Evolutionary conservation across 2,329 filamentous ascomycete genomes (phyloP).

Genomic region (Ampelomyces quisqualis): DNA sequence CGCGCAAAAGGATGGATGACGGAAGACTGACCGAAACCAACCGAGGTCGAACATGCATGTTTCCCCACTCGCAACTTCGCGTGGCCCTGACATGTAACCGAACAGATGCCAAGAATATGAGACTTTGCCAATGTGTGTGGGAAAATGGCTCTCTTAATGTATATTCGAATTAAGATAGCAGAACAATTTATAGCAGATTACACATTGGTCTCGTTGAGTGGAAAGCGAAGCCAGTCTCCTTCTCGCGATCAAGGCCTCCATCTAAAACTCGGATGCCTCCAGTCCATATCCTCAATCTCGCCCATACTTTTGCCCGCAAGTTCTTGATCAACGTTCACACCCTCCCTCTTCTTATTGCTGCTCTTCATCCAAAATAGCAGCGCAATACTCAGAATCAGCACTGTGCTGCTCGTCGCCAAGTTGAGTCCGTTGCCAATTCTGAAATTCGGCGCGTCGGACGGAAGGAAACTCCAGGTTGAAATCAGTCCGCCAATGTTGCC

Average conservation of each 20-base stretch:
- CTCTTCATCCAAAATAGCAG: conserved; percentile 62
- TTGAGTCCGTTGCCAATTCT: conserved; percentile 72
- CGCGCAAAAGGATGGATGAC: conserved; percentile 13
- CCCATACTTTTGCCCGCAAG: conserved; percentile 51
- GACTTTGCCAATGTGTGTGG: not conserved
- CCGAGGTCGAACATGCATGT: conserved; percentile 17
- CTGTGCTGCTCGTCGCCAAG: conserved; percentile 60
- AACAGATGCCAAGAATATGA: not conserved
- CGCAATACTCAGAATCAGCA: conserved; percentile 53
- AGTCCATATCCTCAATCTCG: conserved; percentile 41
- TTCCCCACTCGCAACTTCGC: conserved; percentile 3
- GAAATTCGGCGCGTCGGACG: conserved; percentile 64
- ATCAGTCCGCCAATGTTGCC: conserved; percentile 71
- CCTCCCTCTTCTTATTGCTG: conserved; percentile 62
- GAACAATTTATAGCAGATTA: too few relatives aligned
- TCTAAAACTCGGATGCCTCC: conserved; percentile 61
- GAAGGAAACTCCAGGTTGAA: conserved; percentile 65
- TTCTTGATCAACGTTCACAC: conserved; percentile 57
- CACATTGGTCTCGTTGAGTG: too few relatives aligned
- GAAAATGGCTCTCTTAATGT: not conserved
- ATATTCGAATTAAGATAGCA: not conserved
- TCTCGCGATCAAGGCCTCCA: conserved; percentile 60
- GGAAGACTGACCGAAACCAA: conserved; percentile 8
- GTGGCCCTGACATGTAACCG: not conserved
- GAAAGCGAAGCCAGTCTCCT: too few relatives aligned